phyloP scores from a whole-genome alignment of 1,139 yeast species.

The Yamadazyma jaroonii region DNA sequence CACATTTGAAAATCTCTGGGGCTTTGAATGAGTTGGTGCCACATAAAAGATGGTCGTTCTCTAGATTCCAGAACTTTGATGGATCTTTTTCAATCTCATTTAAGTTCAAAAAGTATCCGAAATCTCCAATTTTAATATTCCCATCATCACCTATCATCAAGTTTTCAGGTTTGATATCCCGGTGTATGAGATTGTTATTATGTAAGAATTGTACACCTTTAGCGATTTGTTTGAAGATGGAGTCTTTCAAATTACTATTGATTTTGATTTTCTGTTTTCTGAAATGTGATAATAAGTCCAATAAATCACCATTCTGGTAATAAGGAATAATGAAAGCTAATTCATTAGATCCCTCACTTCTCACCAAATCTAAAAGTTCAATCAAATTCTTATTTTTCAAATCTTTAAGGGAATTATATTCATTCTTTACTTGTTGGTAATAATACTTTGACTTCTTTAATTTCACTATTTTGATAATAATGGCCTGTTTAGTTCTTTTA shows the following conservation, averaged over 20 bases:
- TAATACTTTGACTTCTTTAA: slow-evolving; percentile 12
- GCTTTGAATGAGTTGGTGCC: slow-evolving; percentile 58
- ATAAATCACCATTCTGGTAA: slow-evolving; percentile 47
- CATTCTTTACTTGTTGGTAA: slow-evolving; percentile 25
- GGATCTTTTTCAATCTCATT: slow-evolving; percentile 12
- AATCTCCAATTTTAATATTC: slow-evolving; percentile 46
- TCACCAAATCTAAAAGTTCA: slow-evolving; percentile 24
- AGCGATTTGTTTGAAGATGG: slow-evolving; percentile 46
- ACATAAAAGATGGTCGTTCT: slow-evolving; percentile 28
- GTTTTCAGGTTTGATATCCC: slow-evolving; percentile 59
- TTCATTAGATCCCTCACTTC: slow-evolving; percentile 15
- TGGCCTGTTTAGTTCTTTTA: slow-evolving; percentile 15
- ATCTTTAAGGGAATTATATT: slow-evolving; percentile 25
- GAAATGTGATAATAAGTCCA: slow-evolving; percentile 37
- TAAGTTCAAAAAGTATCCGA: slow-evolving; percentile 48
- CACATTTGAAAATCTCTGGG: slow-evolving; percentile 46
- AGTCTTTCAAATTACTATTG: slow-evolving; percentile 37
- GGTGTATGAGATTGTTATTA: slow-evolving; percentile 40
- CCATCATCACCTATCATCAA: slow-evolving; percentile 46
- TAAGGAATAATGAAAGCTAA: slow-evolving; percentile 37
- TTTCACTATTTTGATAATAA: slow-evolving; percentile 36
- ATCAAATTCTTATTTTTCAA: slow-evolving; percentile 31
- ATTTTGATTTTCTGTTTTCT: slow-evolving; percentile 32
- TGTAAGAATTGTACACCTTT: slow-evolving; percentile 48
- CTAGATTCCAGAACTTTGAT: slow-evolving; percentile 14